Evolutionary conservation across 768 basidiomycete genomes (phyloP), one percentile per base, ranked within the genome.

Genomic region (Paxillus ammoniavirescens): DNA sequence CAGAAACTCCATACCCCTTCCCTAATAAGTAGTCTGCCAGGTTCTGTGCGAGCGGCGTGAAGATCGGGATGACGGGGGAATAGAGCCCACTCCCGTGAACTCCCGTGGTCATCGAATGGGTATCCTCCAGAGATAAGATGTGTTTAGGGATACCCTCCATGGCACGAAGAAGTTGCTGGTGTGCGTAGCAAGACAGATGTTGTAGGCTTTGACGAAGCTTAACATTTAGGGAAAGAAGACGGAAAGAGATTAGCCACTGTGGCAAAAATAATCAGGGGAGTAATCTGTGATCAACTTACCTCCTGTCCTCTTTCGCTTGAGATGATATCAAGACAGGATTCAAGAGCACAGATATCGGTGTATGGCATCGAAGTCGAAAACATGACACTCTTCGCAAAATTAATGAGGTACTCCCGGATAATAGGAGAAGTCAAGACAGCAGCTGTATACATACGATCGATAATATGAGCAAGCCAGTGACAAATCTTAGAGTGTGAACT

Each of bases 291-390:
- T 0, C 26, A 5, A 26, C 26, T 26, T 26, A 26, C 26, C 26
- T 26, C 5, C 26, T 26, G 26, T 26, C 64, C 61, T 4, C 42
- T 53, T 26, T 50, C 31, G 33, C 55, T 44, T 13, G 59, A 53
- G 5, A 65, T 53, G 37, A 54, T 48, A 8, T 45, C 23, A 9
- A 66, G 83, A 42, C 93, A 58, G 5, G 59, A 76, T 15, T 88
- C 73, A 5, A 65, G 54, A 0, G 55, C 64, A 3, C 63, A 65
- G 0, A 65, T 44, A 17, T 61, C 57, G 8, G 54, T 55, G 21
- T 64, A 61, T 23, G 59, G 53, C 47, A 66, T 59, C 3, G 61
- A 49, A 7, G 64, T 66, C n/a, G 64, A 55, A 51, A 59, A 66
- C 12, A 61, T 61, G 47, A 63, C 8, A 9, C 53, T 56, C 17